A percentile compares a stretch with the other conserved stretches of the same genome.
Conservation (phyloP, 441 rosid genomes). For the Isatis lusitanica region DNA sequence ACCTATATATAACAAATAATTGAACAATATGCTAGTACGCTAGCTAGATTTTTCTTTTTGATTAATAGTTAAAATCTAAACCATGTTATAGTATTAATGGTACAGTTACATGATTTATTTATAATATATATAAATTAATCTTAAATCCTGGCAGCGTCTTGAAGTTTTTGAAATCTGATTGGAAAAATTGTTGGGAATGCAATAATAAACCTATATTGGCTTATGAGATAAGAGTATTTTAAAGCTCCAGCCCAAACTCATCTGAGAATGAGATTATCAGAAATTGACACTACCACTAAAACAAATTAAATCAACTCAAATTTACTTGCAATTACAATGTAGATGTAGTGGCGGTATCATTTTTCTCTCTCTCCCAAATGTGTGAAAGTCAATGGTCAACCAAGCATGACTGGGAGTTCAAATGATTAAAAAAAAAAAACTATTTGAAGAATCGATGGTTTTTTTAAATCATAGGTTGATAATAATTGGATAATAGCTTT, state of each 20-base stretch:
- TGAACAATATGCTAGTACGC: not conserved
- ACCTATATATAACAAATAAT: not conserved
- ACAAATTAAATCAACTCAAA: not conserved
- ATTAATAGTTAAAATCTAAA: not conserved
- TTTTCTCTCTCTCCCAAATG: not conserved
- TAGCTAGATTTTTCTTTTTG: not conserved
- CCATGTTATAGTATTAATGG: not conserved
- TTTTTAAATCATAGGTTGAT: slow-evolving; percentile 4
- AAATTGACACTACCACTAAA: not conserved
- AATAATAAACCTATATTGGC: not conserved
- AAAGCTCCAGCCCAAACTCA: not conserved
- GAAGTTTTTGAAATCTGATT: not conserved
- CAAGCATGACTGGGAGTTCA: slow-evolving; percentile 29
- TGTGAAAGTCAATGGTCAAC: slow-evolving; percentile 35
- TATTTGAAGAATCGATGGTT: slow-evolving; percentile 12
- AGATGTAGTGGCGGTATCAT: not conserved
- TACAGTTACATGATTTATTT: not conserved
- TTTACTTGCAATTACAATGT: not conserved
- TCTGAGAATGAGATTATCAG: not conserved
- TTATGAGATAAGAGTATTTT: not conserved
- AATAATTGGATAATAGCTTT: slow-evolving; percentile 31
- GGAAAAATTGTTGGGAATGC: not conserved
- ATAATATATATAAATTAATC: not conserved
- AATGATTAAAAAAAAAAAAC: slow-evolving; percentile 23
- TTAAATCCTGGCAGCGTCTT: not conserved